phyloP scores from a whole-genome alignment of 495 filamentous ascomycete species.

The Friedmanniomyces endolithicus region DNA sequence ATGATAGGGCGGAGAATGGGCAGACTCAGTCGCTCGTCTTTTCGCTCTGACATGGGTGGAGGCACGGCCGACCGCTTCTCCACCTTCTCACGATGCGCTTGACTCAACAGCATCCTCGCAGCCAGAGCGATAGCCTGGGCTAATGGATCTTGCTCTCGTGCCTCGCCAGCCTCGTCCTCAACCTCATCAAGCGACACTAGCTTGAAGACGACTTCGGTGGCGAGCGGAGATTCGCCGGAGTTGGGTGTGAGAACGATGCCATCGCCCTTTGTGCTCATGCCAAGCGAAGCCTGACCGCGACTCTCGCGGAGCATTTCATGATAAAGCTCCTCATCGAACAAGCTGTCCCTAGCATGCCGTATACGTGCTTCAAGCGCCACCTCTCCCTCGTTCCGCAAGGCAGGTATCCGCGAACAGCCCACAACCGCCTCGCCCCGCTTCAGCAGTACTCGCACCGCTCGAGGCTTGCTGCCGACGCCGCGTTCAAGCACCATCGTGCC shows the following conservation, averaged over 20 bases:
- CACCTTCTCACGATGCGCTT: slow-evolving; percentile 17
- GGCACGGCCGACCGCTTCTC: slow-evolving; percentile 14
- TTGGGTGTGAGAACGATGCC: slow-evolving; percentile 32
- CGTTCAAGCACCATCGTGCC: slow-evolving; percentile 65
- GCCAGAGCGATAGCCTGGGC: slow-evolving; percentile 16
- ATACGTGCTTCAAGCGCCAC: slow-evolving; percentile 52
- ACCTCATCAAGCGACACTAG: slow-evolving; percentile 14
- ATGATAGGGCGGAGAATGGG: slow-evolving; percentile 17
- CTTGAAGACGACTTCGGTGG: slow-evolving; percentile 8
- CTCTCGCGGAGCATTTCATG: slow-evolving; percentile 79
- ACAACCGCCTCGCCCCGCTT: slow-evolving; percentile 33
- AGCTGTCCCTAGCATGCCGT: slow-evolving; percentile 68
- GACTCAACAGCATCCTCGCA: slow-evolving; percentile 19
- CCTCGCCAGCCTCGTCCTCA: not conserved
- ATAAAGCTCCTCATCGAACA: slow-evolving; percentile 89
- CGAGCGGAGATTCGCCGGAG: not conserved
- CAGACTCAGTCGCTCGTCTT: slow-evolving; percentile 4
- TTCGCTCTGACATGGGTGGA: slow-evolving; percentile 12
- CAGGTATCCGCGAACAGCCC: slow-evolving; percentile 42
- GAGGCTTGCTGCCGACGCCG: slow-evolving; percentile 45
- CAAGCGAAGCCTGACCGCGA: slow-evolving; percentile 49
- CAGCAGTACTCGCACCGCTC: slow-evolving; percentile 52
- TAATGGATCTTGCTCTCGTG: not conserved
- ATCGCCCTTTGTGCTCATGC: slow-evolving; percentile 49
- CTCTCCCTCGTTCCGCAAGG: slow-evolving; percentile 22